Evolutionary conservation across 2,329 filamentous ascomycete species (phyloP), one percentile per base, ranked within the genome.

Genomic region (Lecanosticta acicola): DNA sequence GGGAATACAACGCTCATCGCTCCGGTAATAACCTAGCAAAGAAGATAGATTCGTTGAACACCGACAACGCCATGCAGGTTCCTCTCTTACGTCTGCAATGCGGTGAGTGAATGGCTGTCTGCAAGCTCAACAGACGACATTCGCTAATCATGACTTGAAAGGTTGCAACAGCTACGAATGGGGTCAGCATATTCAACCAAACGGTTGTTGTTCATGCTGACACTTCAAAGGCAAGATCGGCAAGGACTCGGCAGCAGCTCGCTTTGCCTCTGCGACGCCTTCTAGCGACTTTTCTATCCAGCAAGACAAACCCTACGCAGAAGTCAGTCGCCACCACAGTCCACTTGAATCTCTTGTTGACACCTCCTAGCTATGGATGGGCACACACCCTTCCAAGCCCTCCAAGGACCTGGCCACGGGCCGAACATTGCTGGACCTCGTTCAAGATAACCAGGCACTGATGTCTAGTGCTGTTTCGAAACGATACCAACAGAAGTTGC

Each of bases 101-200:
- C 72, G 79, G 80, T 83, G 67, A 57, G 63, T 52, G 16, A 20
- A 40, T 20, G 18, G n/a, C 11, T 24, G 16, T 9, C 20, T 20
- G 17, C 11, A 16, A 38, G 14, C 9, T 17, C 17, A 10, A 32
- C 17, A 17, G 42, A 38, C 48, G 36, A 45, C 32, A 14, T 36
- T 18, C 38, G 38, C 46, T 43, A 17, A 41, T n/a, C 10, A 16
- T 14, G 7, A 21, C 4, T 43, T 49, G n/a, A 34, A 51, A 84
- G 93, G 91, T 63, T 88, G 94, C 64, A 97, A 97, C 70, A 96
- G 90, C 69, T 98, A 98, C 67, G 93, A 96, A 73, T 98, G 93
- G 93, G 93, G 80, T 82, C 69, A 57, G 72, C 54, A 24, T 18
- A 16, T 17, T 18, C 21, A 32, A 16, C 4, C 10, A 32, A 3